These are phyloP conservation scores for Graphiopsis chlorocephala DNA, from an alignment of 2,329 filamentous ascomycete species.

Conservation along the genomic window DNA sequence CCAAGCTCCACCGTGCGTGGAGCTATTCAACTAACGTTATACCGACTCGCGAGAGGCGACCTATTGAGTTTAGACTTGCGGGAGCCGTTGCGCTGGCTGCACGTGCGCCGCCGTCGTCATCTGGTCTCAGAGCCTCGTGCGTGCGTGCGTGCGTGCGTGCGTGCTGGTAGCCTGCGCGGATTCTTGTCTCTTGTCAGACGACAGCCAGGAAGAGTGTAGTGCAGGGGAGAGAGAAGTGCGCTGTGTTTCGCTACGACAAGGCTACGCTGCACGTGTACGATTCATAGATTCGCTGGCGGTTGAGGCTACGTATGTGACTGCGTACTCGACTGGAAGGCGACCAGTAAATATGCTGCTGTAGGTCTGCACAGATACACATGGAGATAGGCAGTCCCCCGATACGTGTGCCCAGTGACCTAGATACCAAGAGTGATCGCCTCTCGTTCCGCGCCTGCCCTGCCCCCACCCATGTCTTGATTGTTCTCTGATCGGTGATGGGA, in stretches of 20 bases:
- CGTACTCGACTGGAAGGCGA: not conserved
- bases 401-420: not conserved
- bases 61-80: not conserved
- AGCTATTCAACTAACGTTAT: constrained; percentile 8
- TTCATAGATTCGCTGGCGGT: not conserved
- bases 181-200: constrained; percentile 1
- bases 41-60: constrained; percentile 1
- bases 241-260: not conserved
- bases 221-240: not conserved
- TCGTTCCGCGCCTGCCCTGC: not conserved
- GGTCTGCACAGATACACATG: not conserved
- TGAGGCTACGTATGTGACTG: not conserved
- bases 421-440: not conserved
- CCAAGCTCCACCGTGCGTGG: constrained; percentile 11
- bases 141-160: not conserved
- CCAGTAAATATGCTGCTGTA: not conserved
- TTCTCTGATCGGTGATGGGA: not conserved
- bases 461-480: not conserved
- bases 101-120: constrained; percentile 13
- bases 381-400: not conserved
- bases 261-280: not conserved
- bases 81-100: constrained; percentile 6
- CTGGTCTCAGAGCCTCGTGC: constrained; percentile 7
- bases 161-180: not conserved
- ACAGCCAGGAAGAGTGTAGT: not conserved